Evolutionary conservation across 805 yeast genomes (phyloP).

Genomic region (Saccharomyces mikatae): DNA sequence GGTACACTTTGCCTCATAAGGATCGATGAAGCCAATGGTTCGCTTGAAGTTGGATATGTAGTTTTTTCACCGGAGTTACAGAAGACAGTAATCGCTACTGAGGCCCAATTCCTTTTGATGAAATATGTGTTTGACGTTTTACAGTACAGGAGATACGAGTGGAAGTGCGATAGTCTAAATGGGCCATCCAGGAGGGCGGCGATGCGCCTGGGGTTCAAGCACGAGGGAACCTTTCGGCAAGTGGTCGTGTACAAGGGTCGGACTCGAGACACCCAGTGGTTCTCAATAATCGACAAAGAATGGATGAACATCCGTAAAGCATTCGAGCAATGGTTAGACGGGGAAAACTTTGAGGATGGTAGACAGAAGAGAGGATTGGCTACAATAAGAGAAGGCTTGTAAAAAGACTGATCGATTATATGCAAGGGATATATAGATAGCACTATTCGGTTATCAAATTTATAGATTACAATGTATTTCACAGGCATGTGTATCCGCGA

Average conservation of each 20-base stretch:
- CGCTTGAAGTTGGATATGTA: slow-evolving; percentile 27
- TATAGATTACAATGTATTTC: not conserved
- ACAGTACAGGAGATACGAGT: slow-evolving; percentile 29
- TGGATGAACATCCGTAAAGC: slow-evolving; percentile 21
- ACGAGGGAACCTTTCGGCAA: slow-evolving; percentile 29
- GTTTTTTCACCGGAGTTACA: slow-evolving; percentile 14
- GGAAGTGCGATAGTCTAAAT: slow-evolving; percentile 31
- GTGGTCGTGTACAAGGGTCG: slow-evolving; percentile 24
- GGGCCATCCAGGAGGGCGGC: slow-evolving; percentile 29
- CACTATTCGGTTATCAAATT: not conserved
- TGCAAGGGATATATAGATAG: not conserved
- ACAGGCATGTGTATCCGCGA: not conserved
- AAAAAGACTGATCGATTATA: not conserved
- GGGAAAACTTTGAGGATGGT: not conserved
- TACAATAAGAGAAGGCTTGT: not conserved
- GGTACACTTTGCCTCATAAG: slow-evolving; percentile 24
- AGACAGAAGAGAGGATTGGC: not conserved
- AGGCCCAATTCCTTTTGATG: slow-evolving; percentile 26
- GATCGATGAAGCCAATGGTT: slow-evolving; percentile 22
- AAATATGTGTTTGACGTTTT: slow-evolving; percentile 23
- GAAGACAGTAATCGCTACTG: slow-evolving; percentile 27
- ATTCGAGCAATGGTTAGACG: slow-evolving; percentile 21
- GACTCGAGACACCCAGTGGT: slow-evolving; percentile 29
- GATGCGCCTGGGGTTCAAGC: slow-evolving; percentile 26
- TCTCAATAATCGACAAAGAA: slow-evolving; percentile 26